Percentiles rank a stretch among this genome's conserved stretches.
Conservation (phyloP, 1,284 basidiomycete genomes). For the Termitomyces sp. region DNA sequence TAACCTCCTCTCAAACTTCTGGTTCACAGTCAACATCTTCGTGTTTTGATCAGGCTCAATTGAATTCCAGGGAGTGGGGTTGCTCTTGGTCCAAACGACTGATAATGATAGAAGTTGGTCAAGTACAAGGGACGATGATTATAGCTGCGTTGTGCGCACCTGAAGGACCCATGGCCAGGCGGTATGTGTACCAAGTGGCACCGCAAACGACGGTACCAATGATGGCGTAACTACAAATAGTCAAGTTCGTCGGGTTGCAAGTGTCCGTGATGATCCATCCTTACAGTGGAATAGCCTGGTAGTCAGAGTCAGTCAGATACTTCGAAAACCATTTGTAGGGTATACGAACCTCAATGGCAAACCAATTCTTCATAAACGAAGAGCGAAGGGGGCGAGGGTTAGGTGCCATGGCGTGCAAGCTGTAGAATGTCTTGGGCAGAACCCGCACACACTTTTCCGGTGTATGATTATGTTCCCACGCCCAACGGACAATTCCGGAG, state of each 20-base stretch:
- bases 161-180: constrained; percentile 65
- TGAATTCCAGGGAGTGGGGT: constrained; percentile 77
- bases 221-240: constrained; percentile 55
- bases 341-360: constrained; percentile 66
- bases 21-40: constrained; percentile 65
- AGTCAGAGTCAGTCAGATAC: constrained; percentile 5
- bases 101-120: constrained; percentile 4
- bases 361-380: constrained; percentile 70
- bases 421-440: constrained; percentile 5
- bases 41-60: constrained; percentile 68
- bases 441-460: constrained; percentile 6
- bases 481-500: constrained; percentile 24
- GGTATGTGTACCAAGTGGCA: constrained; percentile 65
- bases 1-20: constrained; percentile 69
- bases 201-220: constrained; percentile 62
- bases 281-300: constrained; percentile 75
- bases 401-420: constrained; percentile 12
- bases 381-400: constrained; percentile 26
- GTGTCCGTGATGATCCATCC: constrained; percentile 18
- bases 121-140: not conserved
- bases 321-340: not conserved
- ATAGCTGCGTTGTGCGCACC: constrained; percentile 38
- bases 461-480: constrained; percentile 22
- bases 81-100: constrained; percentile 79
- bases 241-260: constrained; percentile 5